Percentiles rank a stretch among this genome's conserved stretches.
Conservation (phyloP, 1,284 basidiomycete species). For the Rhodotorula sp. region DNA sequence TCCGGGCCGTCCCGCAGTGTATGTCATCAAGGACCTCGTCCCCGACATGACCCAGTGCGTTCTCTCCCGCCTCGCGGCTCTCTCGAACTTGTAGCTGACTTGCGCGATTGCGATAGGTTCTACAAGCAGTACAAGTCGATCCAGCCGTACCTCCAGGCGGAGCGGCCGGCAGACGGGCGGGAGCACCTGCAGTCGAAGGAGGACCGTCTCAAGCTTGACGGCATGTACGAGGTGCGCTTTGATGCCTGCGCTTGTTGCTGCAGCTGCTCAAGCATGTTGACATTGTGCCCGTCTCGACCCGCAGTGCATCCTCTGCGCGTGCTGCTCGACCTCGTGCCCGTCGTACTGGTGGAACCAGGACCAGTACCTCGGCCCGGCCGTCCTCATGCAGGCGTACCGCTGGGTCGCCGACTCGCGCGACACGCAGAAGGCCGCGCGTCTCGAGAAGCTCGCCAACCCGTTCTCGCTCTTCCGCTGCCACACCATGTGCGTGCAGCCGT, state of each 20-base stretch:
- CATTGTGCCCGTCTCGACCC: neutral
- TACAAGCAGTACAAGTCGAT: conserved; percentile 99
- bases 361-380: conserved; percentile 94
- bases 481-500: conserved; percentile 30
- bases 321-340: conserved; percentile 95
- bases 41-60: conserved; percentile 59
- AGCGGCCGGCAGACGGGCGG: conserved; percentile 71
- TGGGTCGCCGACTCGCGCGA: conserved; percentile 99
- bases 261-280: neutral
- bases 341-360: conserved; percentile 84
- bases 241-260: too few species aligned
- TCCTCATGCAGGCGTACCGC: conserved; percentile 65
- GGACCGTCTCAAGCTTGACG: conserved; percentile 93
- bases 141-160: conserved; percentile 90
- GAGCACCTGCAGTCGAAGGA: conserved; percentile 88
- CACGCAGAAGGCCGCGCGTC: conserved; percentile 74
- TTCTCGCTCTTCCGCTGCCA: conserved; percentile 77
- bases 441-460: conserved; percentile 91
- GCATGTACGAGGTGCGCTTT: conserved; percentile 72
- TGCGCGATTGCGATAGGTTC: conserved; percentile 61
- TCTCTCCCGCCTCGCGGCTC: neutral
- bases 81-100: conserved; percentile 56
- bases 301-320: conserved; percentile 74
- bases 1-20: conserved; percentile 64
- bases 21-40: conserved; percentile 98